Evolutionary conservation across 306 rosid genomes (phyloP), one percentile per base, ranked within the genome.

Genomic region (Alnus rubra): DNA sequence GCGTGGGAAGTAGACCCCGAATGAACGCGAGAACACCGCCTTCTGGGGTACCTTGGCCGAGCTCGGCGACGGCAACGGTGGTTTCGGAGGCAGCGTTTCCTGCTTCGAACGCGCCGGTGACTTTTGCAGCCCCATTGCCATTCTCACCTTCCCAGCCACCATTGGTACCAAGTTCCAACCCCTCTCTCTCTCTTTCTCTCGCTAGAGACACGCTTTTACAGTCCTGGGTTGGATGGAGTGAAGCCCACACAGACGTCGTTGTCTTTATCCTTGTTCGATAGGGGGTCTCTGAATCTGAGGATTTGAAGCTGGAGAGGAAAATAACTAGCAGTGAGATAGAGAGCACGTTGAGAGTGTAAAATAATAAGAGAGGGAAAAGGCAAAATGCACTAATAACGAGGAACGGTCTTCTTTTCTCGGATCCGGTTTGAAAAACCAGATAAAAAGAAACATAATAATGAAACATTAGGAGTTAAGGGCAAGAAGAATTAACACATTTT

Each of bases 71-170:
- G 93, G 85, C 16, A 91, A 78, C 1, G 97, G 88, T 0, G 89
- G 84, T 37, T 83, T 90, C 16, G 93, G 45, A 42, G 45, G 88
- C 2, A 94, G 93, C 59, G 93, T 84, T 0, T 84, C 86, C 0
- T 71, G 49, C 37, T 86, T 88, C 14, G 80, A 12, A 55, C 69
- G 79, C 5, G 92, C 82, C 7, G 98, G 93, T 0, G 98, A 90
- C 77, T 91, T 96, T 55, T 86, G 90, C 37, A 96, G 72, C 35
- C 99, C 99, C 96, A 96, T 96, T 59, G 96, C 96, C 48, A 86
- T 67, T 62, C 83, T 89, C n/a, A 96, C 92, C 80, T 96, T 96
- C 45, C 97, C 98, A 5, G 99, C 96, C 18, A 91, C 98, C 99
- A 93, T 23, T 23, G 28, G 28, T 23, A 23, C 28, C 28, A 23